phyloP scores from a whole-genome alignment of 176 grass and related monocot species.

The Hsuehochloa calcarea region DNA sequence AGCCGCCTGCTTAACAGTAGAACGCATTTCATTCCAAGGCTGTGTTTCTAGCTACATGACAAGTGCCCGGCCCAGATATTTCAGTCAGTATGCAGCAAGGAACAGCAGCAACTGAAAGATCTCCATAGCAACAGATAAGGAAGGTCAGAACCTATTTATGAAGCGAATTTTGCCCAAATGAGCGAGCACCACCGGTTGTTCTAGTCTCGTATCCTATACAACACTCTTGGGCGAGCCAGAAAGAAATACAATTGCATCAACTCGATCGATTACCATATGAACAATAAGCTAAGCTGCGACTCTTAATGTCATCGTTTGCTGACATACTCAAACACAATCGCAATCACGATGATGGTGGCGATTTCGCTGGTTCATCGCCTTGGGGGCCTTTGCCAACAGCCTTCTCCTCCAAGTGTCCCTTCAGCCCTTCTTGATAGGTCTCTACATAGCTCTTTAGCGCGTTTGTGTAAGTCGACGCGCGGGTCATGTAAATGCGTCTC shows the following conservation, averaged over 20 bases:
- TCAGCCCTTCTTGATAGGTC: conserved; percentile 40
- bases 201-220: not conserved
- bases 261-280: not conserved
- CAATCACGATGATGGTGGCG: not conserved
- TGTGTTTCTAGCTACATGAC: not conserved
- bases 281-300: not conserved
- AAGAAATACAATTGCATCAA: not conserved
- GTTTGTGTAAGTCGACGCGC: conserved; percentile 26
- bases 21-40: not conserved
- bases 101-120: not conserved
- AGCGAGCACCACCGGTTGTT: not conserved
- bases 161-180: not conserved
- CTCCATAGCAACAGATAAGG: not conserved
- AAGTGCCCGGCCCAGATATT: not conserved
- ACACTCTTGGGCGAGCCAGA: not conserved
- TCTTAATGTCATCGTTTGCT: not conserved
- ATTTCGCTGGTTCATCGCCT: not conserved
- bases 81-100: not conserved
- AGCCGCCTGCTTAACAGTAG: not conserved
- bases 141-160: not conserved
- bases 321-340: not conserved
- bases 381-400: not conserved
- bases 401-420: conserved; percentile 43
- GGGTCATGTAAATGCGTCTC: conserved; percentile 34
- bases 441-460: conserved; percentile 42